Evolutionary conservation across 352 stramenopile genomes (phyloP).

Genomic region (Phytophthora ramorum): DNA sequence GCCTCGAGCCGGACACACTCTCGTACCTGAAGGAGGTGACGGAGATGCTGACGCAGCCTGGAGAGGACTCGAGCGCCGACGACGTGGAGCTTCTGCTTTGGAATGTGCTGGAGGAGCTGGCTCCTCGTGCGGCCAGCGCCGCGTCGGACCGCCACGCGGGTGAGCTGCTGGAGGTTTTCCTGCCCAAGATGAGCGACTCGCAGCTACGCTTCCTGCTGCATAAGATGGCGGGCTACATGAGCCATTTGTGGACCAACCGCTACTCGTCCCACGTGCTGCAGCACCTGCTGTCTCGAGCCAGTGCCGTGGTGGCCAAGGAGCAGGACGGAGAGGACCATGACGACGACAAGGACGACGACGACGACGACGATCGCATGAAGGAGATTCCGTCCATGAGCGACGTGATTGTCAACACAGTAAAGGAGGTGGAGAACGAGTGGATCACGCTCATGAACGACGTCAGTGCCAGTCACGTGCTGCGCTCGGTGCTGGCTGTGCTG

Average conservation of each 20-base stretch:
- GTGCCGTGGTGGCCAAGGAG: conserved; percentile 54
- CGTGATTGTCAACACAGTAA: conserved; percentile 77
- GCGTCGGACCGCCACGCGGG: conserved; percentile 79
- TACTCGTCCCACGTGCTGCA: conserved; percentile 90
- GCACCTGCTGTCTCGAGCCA: conserved; percentile 69
- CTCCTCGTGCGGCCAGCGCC: conserved; percentile 73
- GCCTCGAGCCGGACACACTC: conserved; percentile 78
- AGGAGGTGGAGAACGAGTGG: conserved; percentile 82
- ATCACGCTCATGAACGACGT: conserved; percentile 89
- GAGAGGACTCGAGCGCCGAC: conserved; percentile 64
- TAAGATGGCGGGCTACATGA: conserved; percentile 85
- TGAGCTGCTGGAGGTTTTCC: conserved; percentile 71
- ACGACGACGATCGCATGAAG: conserved; percentile 67
- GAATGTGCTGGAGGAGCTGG: conserved; percentile 85
- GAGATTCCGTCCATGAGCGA: conserved; percentile 72
- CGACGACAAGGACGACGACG: conserved; percentile 41
- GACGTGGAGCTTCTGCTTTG: conserved; percentile 71
- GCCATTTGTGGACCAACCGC: conserved; percentile 86
- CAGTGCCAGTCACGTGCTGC: conserved; percentile 84
- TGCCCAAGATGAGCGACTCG: conserved; percentile 74
- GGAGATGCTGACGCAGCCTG: conserved; percentile 68
- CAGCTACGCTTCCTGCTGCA: conserved; percentile 80
- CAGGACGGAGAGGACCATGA: conserved; percentile 38
- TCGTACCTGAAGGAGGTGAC: conserved; percentile 87
- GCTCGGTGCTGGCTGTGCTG: conserved; percentile 72